These are phyloP conservation scores for Herpetospermum pedunculosum DNA, from an alignment of 306 rosid species.

Conservation along the genomic window DNA sequence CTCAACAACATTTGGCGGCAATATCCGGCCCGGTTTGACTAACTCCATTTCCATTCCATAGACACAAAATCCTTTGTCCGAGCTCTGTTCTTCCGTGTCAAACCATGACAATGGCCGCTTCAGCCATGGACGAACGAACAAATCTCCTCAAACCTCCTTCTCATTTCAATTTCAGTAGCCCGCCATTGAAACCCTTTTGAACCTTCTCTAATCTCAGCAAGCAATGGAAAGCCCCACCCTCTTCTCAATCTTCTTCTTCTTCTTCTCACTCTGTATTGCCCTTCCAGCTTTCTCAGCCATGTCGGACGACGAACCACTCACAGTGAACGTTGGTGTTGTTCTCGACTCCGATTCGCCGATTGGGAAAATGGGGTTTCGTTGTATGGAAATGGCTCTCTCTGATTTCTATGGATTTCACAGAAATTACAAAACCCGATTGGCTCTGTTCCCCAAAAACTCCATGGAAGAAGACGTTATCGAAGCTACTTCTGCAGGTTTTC, in stretches of 20 bases:
- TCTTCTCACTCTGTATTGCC: background rate
- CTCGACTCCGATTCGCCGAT: background rate
- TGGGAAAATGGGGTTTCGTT: slow-evolving; percentile 16
- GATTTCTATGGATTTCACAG: slow-evolving; percentile 22
- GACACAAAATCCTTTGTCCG: background rate
- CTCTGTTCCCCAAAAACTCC: slow-evolving; percentile 9
- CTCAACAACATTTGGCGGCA: background rate
- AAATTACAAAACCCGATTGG: slow-evolving; percentile 21
- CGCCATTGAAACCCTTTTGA: background rate
- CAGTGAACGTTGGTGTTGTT: slow-evolving; percentile 6
- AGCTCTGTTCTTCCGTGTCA: background rate
- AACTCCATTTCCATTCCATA: background rate
- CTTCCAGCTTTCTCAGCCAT: background rate
- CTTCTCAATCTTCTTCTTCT: background rate
- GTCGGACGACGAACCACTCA: background rate
- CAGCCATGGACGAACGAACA: background rate
- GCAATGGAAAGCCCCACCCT: background rate
- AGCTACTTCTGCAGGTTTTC: slow-evolving; percentile 18
- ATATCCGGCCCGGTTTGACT: background rate
- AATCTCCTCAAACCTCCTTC: background rate
- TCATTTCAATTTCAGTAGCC: background rate
- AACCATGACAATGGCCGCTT: background rate
- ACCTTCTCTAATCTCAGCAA: background rate
- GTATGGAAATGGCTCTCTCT: slow-evolving; percentile 18
- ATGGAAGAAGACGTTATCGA: background rate